Base-by-base conservation (phyloP, 2,329 filamentous ascomycete species). In the Ophiostoma himal-ulmi region DNA sequence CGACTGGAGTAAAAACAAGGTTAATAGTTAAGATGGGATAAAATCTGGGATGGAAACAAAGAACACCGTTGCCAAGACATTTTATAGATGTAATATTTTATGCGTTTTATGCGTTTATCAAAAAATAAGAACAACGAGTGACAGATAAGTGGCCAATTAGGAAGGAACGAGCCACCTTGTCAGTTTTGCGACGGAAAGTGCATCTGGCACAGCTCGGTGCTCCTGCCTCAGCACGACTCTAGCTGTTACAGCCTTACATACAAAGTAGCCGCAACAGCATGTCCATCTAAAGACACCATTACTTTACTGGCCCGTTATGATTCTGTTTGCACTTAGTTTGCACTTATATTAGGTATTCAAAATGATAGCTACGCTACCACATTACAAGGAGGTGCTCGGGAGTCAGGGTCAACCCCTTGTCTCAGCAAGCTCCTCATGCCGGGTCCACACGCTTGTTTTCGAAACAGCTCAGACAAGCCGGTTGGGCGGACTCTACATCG, bases 391-490 rank as follows among this genome's bases (percentile, higher is more conserved):
- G 39, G 39, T 67, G 65, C 48, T 13, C 26, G 20, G 37, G 65
- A 26, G 39, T 41, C 22, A 22, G 65, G 65, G 39, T 41, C 22
- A 30, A 13, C 65, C 65, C 65, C 65, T 48, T 67, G 65, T 67
- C 39, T 67, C 65, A 48, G 37, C 37, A 34, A 67, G 39, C 66
- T 67, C 62, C 62, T 66, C 20, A 41, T 37, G 34, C 8, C n/a
- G 37, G 62, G 7, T 44, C 64, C 64, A 67, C 65, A 67, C 37
- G 22, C 62, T 66, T 41, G 52, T 22, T n/a, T 65, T 65, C 62
- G 36, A 44, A 66, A 66, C 37, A 66, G 34, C 34, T 57, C 52
- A 57, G 52, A 57, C 52, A 26, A 20, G 10, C 52, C 52, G 26
- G n/a, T 10, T 57, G 52, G 52, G 52, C 13, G 44, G 20, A 20